Conservation (phyloP, 495 filamentous ascomycete species). For the Acidomyces sp. region DNA sequence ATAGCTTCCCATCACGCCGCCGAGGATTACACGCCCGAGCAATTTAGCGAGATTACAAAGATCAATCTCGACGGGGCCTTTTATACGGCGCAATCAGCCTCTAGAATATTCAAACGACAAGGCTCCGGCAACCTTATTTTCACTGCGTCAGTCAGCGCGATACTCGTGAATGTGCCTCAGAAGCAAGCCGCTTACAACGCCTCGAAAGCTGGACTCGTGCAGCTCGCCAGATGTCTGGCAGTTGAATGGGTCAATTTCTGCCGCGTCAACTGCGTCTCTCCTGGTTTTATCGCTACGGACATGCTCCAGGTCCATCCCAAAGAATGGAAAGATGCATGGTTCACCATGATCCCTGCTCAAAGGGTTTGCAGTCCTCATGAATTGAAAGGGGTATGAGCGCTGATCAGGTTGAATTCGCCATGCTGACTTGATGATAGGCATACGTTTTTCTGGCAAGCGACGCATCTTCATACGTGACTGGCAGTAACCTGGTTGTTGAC, state of each 20-base stretch:
- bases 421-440: conserved; percentile 4
- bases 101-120: conserved; percentile 9
- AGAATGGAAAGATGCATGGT: conserved; percentile 13
- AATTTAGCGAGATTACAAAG: background rate
- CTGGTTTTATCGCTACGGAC: conserved; percentile 15
- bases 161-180: conserved; percentile 9
- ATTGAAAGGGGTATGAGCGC: conserved; percentile 13
- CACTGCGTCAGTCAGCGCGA: conserved; percentile 6
- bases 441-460: conserved; percentile 14
- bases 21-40: background rate
- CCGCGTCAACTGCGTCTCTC: conserved; percentile 7
- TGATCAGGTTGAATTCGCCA: background rate
- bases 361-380: conserved; percentile 12
- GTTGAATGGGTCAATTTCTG: conserved; percentile 13
- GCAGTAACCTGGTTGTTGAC: conserved; percentile 13
- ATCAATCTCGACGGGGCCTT: conserved; percentile 9
- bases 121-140: conserved; percentile 9
- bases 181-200: conserved; percentile 12
- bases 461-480: conserved; percentile 15
- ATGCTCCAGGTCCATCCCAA: conserved; percentile 12
- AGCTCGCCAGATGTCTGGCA: conserved; percentile 10
- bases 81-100: conserved; percentile 10
- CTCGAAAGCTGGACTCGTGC: conserved; percentile 12
- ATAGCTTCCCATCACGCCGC: background rate
- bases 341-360: conserved; percentile 10